Base-by-base conservation (phyloP, 345 rosid species). In the Linum trigynum region DNA sequence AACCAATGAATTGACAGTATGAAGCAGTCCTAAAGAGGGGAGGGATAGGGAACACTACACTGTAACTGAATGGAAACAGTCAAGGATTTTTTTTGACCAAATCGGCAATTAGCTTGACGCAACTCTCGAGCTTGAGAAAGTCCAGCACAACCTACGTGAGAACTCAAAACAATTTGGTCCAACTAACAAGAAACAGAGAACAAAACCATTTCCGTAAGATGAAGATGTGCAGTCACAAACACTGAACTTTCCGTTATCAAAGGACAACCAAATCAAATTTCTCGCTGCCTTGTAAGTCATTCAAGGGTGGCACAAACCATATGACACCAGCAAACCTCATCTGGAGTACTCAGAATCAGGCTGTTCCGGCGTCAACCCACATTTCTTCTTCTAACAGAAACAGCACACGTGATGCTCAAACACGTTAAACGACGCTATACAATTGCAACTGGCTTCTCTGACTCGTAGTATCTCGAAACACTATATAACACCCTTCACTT, bases 401-500 rank as follows among this genome's bases (percentile, higher is more conserved):
- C 55, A 57, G 40, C 61, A 64, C 48, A 60, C 39, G 39, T 64
- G 43, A 66, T 37, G 55, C 56, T 48, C 59, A 53, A 71, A 69
- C 45, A 64, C 55, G 38, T 61, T 58, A 69, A 63, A 75, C 53
- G 48, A 67, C 40, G 68, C 36, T 17, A 67, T 68, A 35, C 59
- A 63, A 61, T 65, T 70, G 60, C 39, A 50, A 58, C 76, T 64
- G 63, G 68, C 67, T 69, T 55, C 70, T 58, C 16, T 17, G 65
- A 70, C 66, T 61, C 69, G 35, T 55, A 56, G 42, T 5, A 48
- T 48, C 83, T 55, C 65, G 72, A 65, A 79, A 64, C 70, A 57
- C 45, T 61, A 56, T 74, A 66, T 66, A 74, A 71, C 45, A 50
- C 40, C 71, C 67, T 71, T 69, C 74, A 65, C 23, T 72, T 67